Percentiles rank a stretch among this genome's conserved stretches.
phyloP scores from a whole-genome alignment of 2,329 filamentous ascomycete genomes.

The Scopulariopsis brevicaulis region DNA sequence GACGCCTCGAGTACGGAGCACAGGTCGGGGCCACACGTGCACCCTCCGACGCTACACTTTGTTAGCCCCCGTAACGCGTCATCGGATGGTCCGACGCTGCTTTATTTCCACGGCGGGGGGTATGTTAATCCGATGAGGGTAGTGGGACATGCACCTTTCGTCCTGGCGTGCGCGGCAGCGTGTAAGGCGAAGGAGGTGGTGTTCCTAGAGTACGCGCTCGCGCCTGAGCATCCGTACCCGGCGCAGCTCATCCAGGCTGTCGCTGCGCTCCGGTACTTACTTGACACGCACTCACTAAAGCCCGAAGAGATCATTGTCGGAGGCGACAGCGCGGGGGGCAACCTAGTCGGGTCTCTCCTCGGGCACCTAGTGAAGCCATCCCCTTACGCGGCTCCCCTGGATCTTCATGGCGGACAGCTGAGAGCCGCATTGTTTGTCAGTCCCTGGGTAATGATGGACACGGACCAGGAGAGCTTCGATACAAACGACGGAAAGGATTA shows the following conservation, averaged over 20 bases:
- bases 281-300: slow-evolving; percentile 3
- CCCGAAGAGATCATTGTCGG: slow-evolving; percentile 10
- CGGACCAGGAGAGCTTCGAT: slow-evolving; percentile 7
- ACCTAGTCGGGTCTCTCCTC: slow-evolving; percentile 11
- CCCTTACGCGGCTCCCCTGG: slow-evolving; percentile 8
- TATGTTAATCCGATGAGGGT: slow-evolving; percentile 10
- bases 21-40: background rate
- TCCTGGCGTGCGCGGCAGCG: slow-evolving; percentile 6
- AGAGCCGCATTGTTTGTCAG: slow-evolving; percentile 9
- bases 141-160: slow-evolving; percentile 10
- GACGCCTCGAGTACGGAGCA: background rate
- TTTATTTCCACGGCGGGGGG: slow-evolving; percentile 14
- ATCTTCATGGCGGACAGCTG: slow-evolving; percentile 4
- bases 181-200: slow-evolving; percentile 8
- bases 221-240: slow-evolving; percentile 11
- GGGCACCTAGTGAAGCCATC: slow-evolving; percentile 10
- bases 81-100: slow-evolving; percentile 5
- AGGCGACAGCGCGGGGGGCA: slow-evolving; percentile 12
- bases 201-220: slow-evolving; percentile 12
- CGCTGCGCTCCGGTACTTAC: slow-evolving; percentile 10
- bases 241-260: slow-evolving; percentile 11
- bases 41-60: slow-evolving; percentile 8
- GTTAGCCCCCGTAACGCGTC: slow-evolving; percentile 5
- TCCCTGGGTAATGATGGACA: slow-evolving; percentile 10
- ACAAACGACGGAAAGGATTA: slow-evolving; percentile 11